Percentiles rank a stretch among this genome's conserved stretches.
Conservation (phyloP, 179 eudicot species). For the Spinacia oleracea region DNA sequence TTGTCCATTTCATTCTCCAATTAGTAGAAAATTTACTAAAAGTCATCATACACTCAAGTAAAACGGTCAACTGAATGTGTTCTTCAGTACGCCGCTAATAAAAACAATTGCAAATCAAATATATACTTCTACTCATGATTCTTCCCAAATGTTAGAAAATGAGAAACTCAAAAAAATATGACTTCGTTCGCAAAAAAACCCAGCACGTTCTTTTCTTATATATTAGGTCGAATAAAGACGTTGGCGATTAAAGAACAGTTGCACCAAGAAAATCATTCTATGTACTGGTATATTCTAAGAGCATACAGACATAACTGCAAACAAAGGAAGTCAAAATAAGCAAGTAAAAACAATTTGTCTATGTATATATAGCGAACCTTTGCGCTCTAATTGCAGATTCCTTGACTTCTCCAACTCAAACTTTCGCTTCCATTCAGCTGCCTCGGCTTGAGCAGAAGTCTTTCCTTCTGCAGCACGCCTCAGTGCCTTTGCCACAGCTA, state of each 20-base stretch:
- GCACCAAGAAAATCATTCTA: background rate
- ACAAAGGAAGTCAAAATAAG: background rate
- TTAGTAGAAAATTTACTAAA: background rate
- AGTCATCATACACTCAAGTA: background rate
- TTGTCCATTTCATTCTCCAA: background rate
- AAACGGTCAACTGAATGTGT: background rate
- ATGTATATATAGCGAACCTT: constrained; percentile 44
- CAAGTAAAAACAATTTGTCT: background rate
- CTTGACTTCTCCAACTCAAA: constrained; percentile 81
- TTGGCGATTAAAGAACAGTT: background rate
- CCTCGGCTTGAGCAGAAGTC: constrained; percentile 97
- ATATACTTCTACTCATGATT: background rate
- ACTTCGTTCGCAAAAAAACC: background rate
- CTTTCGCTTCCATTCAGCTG: constrained; percentile 99
- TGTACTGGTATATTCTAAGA: background rate
- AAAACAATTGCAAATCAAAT: background rate
- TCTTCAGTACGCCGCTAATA: background rate
- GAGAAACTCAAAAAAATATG: no score
- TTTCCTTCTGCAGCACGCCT: constrained; percentile 88
- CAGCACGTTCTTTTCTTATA: background rate
- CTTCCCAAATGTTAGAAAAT: background rate
- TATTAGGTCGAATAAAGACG: background rate
- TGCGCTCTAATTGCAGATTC: constrained; percentile 62
- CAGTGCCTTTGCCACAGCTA: constrained; percentile 91
- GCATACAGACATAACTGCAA: background rate